Base-by-base conservation (phyloP, 2,329 filamentous ascomycete genomes). In the Chrysoporthe cubensis region DNA sequence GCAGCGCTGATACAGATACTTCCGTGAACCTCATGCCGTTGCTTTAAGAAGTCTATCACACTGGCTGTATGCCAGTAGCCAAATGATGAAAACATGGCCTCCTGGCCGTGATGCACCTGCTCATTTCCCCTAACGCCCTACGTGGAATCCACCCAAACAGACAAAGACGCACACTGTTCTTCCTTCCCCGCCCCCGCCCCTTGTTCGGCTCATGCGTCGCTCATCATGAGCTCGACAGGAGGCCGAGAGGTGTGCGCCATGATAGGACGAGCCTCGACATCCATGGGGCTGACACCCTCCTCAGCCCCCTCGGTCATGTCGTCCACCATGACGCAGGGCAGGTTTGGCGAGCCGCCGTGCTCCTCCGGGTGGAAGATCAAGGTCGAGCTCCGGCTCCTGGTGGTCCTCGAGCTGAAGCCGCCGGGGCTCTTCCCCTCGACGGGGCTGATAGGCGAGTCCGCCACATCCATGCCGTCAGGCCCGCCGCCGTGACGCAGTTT, bases 151-250 rank as follows among this genome's bases (percentile, higher is more conserved):
- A 54, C 48, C 56, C 14, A 37, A 62, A 44, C 13, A 44, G 26
- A 60, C 18, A 59, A 48, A 42, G 40, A 58, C 18, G 5, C 32
- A 32, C 48, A 11, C 8, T 44, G n/a, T n/a, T 18, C n/a, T 34
- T n/a, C 42, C 4, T n/a, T 37, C 44, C 26, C 26, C 26, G 26
- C 26, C 26, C 26, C 26, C 26, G 26, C 26, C 26, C 26, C 26
- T 26, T 26, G 26, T 26, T 5, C 37, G n/a, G n/a, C 58, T 73
- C 65, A 77, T 67, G 77, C 78, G 70, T 82, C 75, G 62, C 82
- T 76, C 85, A 91, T 90, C 85, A 91, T 90, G 71, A 91, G 79
- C 81, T 91, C 89, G 8, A 91, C 82, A 0, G 89, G 89, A 32
- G 89, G 89, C 62, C 88, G 81, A 1, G 85, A 72, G 2, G 89